Evolutionary conservation across 352 stramenopile genomes (phyloP), one percentile per base, ranked within the genome.

Genomic region (Hyphochytrium catenoides): DNA sequence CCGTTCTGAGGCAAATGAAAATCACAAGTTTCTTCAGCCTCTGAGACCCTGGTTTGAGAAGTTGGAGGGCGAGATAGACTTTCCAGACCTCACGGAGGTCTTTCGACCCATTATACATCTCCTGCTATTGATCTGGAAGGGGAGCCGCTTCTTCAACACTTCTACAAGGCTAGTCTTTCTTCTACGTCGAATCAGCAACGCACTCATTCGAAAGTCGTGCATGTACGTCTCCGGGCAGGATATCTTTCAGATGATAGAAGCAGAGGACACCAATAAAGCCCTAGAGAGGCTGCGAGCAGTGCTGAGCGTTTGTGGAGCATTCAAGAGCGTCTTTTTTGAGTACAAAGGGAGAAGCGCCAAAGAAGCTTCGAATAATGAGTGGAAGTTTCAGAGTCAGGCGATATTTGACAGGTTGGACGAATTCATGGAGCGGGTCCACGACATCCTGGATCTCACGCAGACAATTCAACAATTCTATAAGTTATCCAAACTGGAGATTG

Each of bases 281-380:
- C 72, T 74, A 17, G 45, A 46, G n/a, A 76, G 73, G 60, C 43
- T 86, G 25, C 43, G 72, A 8, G 43, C 55, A 14, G 69, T 57
- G 16, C 51, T 91, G 3, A 56, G 74, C 24, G 67, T 90, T 1
- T 82, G 75, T 37, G 74, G 69, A 0, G 55, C 68, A 22, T 89
- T 90, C 41, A 92, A 91, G 48, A 71, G 62, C 14, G 66, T 82
- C 0, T 91, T 89, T 48, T 88, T 90, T 39, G 70, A 85, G 43
- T 90, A 90, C 62, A 90, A 90, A 41, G 68, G 63, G 2, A 74
- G 74, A 27, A 78, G 72, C 0, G 56, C 61, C 3, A 48, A 55
- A 0, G 69, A 91, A 22, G 71, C 75, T 1, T 73, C 73, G 1
- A 49, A 57, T 6, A 89, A 90, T 32, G 69, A 71, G 16, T 92